phyloP scores from a whole-genome alignment of 768 basidiomycete species.

The Grammothele lineata region DNA sequence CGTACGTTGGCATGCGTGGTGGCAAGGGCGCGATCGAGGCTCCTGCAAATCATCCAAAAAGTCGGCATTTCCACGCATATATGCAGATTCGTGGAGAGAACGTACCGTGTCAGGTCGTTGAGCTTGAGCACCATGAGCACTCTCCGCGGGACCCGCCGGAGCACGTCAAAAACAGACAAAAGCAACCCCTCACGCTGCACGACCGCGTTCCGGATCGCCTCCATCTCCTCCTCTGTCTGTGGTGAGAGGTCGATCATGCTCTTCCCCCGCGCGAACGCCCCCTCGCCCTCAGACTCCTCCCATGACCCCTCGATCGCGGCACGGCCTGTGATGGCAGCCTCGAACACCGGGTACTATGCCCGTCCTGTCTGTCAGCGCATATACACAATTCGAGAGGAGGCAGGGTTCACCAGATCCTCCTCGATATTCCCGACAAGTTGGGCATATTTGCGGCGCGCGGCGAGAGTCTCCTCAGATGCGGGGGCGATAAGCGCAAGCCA shows the following conservation, averaged over 20 bases:
- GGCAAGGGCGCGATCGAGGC: slow-evolving; percentile 76
- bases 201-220: slow-evolving; percentile 79
- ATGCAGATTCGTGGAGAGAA: slow-evolving; percentile 30
- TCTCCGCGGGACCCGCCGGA: slow-evolving; percentile 80
- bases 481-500: slow-evolving; percentile 87
- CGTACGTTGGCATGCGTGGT: slow-evolving; percentile 81
- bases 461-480: slow-evolving; percentile 57
- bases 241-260: slow-evolving; percentile 73
- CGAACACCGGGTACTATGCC: slow-evolving; percentile 84
- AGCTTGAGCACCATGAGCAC: slow-evolving; percentile 82
- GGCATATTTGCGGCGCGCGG: slow-evolving; percentile 82
- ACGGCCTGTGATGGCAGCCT: slow-evolving; percentile 91
- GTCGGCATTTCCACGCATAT: too few relatives aligned
- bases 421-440: slow-evolving; percentile 87
- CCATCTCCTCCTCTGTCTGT: slow-evolving; percentile 74
- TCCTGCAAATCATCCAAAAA: too few relatives aligned
- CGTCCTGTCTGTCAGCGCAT: background rate
- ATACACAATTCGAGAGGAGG: too few relatives aligned
- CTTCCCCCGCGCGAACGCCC: slow-evolving; percentile 58
- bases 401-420: slow-evolving; percentile 69
- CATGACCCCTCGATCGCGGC: slow-evolving; percentile 66
- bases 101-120: slow-evolving; percentile 84
- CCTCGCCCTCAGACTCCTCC: slow-evolving; percentile 33
- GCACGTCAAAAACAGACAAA: slow-evolving; percentile 79
- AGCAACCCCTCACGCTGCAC: slow-evolving; percentile 79